Evolutionary conservation across 805 yeast species (phyloP), one percentile per base, ranked within the genome.

Genomic region (Saccharomycopsis amapae): DNA sequence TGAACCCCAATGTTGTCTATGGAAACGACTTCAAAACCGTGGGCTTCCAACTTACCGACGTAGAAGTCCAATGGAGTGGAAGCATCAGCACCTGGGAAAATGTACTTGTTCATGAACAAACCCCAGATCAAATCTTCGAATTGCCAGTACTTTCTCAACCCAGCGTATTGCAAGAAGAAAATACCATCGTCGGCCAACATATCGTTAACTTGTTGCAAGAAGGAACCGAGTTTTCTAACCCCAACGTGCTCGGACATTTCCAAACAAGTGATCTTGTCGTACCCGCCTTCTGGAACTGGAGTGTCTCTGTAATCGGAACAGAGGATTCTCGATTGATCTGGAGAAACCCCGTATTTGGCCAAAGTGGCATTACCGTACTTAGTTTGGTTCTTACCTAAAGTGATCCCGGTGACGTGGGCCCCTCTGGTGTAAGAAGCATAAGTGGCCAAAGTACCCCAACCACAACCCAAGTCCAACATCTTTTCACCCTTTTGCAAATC

Each of bases 221-320:
- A 87, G 18, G 81, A 58, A 42, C 78, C 68, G 55, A 87, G 84
- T 61, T 88, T 80, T 64, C 95, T 78, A 56, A 87, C 83, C 61
- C 96, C 96, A 60, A 87, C 96, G 63, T 87, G 96, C 73, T 87
- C 96, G 28, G 95, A 87, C 96, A 87, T 87, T 72, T 87, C 96
- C 62, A 87, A 71, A 67, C 94, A 85, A 32, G 95, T 82, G 61
- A 87, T 87, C 64, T 86, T 85, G 70, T 87, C 78, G 68, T 88
- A 87, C 53, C 70, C 73, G 46, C 73, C 72, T 33, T 73, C 72
- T 45, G 87, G 81, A 40, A 76, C 67, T 42, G 96, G 96, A 36
- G 95, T 75, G 62, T 87, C 96, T 67, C 96, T 80, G 73, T 87
- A 87, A 66, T 87, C 96, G 62, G 78, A 70, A 68, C 95, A 85